Evolutionary conservation across 192 early-diverging fungal species (phyloP).

Genomic region (Dissophora ornata): DNA sequence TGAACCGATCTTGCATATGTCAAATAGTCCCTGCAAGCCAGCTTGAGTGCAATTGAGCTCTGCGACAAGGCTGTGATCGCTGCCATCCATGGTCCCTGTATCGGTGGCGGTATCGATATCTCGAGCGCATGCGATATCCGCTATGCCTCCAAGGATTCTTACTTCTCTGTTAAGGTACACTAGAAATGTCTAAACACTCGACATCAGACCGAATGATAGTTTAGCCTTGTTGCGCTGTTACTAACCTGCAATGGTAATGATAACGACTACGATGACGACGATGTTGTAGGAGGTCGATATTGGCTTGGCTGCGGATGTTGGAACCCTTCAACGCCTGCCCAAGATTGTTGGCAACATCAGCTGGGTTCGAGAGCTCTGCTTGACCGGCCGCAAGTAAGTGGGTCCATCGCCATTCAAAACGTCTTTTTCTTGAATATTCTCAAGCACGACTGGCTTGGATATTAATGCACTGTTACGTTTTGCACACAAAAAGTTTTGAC

Average conservation of each 20-base stretch:
- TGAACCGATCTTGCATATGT: neutral
- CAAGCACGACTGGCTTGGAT: no score
- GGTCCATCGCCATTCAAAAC: neutral
- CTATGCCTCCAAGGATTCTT: slow-evolving; percentile 77
- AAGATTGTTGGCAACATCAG: slow-evolving; percentile 93
- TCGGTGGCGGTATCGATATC: slow-evolving; percentile 90
- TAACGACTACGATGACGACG: no score
- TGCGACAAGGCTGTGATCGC: slow-evolving; percentile 92
- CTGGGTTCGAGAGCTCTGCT: slow-evolving; percentile 91
- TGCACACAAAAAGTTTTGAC: slow-evolving; percentile 59
- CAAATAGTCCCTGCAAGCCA: slow-evolving; percentile 65
- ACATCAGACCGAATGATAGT: no score
- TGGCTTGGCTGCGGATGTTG: slow-evolving; percentile 93
- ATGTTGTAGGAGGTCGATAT: slow-evolving; percentile 84
- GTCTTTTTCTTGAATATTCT: neutral
- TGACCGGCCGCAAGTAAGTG: slow-evolving; percentile 79
- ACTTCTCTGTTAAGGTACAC: slow-evolving; percentile 83
- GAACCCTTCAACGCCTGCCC: slow-evolving; percentile 93
- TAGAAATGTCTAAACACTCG: neutral
- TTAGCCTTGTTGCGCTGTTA: no score
- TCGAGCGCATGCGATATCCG: slow-evolving; percentile 95
- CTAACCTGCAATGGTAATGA: no score
- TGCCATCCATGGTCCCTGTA: slow-evolving; percentile 85
- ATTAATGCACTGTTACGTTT: no score
- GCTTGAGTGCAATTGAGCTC: slow-evolving; percentile 81